phyloP scores from a whole-genome alignment of 345 rosid species.

The Moricandia arvensis region DNA sequence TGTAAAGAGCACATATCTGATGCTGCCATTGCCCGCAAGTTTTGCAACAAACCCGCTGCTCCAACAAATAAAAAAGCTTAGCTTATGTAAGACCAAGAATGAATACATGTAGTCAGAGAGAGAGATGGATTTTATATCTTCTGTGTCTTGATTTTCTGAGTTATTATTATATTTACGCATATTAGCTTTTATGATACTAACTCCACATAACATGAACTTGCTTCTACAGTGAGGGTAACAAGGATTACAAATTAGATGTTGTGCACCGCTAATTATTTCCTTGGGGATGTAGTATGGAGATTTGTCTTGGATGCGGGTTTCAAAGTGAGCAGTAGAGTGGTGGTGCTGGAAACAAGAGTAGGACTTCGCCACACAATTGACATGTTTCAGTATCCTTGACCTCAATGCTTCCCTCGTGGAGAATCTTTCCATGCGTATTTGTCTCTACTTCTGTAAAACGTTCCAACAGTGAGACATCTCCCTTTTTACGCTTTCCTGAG shows the following conservation, averaged over 20 bases:
- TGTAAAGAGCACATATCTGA: constrained; percentile 62
- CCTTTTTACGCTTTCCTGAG: constrained; percentile 1
- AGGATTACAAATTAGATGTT: constrained; percentile 42
- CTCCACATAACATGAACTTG: constrained; percentile 33
- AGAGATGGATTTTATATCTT: constrained; percentile 39
- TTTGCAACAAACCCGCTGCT: constrained; percentile 60
- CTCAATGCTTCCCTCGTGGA: constrained; percentile 23
- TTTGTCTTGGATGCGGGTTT: constrained; percentile 30
- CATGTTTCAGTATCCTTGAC: constrained; percentile 37
- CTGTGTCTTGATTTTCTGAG: constrained; percentile 31
- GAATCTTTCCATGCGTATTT: constrained; percentile 47
- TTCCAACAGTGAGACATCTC: constrained; percentile 46
- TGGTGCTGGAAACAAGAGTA: constrained; percentile 39
- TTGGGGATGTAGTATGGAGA: constrained; percentile 40
- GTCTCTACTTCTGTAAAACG: constrained; percentile 47
- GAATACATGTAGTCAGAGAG: not conserved
- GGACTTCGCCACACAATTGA: constrained; percentile 44
- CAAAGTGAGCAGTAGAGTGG: constrained; percentile 53
- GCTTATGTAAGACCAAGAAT: no score
- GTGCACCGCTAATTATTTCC: constrained; percentile 35
- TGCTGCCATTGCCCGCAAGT: constrained; percentile 61
- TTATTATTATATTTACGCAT: constrained; percentile 44
- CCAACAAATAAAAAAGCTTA: not conserved
- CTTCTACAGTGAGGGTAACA: constrained; percentile 36
- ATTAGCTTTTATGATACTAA: constrained; percentile 38